phyloP scores from a whole-genome alignment of 371 early-diverging fungal species.

The Mortierella sp. region DNA sequence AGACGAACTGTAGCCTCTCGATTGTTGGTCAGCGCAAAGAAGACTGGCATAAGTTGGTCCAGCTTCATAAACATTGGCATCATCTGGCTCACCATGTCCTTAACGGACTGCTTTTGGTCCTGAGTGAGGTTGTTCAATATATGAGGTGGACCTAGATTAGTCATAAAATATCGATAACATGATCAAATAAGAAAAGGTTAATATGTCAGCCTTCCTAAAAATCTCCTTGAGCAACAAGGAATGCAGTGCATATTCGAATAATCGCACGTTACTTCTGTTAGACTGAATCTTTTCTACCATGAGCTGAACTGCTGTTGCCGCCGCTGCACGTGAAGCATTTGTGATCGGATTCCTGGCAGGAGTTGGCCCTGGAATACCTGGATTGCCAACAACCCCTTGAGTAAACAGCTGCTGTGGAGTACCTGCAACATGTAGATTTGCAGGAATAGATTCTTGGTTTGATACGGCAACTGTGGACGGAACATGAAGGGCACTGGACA shows the following conservation, averaged over 20 bases:
- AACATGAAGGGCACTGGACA: constrained; percentile 15
- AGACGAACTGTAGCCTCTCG: constrained; percentile 63
- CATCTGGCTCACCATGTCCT: constrained; percentile 58
- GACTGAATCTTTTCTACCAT: constrained; percentile 62
- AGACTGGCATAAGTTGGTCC: constrained; percentile 61
- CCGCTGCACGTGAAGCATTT: constrained; percentile 23
- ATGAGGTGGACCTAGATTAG: constrained; percentile 44
- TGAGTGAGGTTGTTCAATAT: constrained; percentile 57
- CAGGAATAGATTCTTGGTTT: constrained; percentile 9
- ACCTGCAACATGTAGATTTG: background rate
- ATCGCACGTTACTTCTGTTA: constrained; percentile 56
- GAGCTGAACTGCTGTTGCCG: constrained; percentile 59
- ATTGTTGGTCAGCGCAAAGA: constrained; percentile 59
- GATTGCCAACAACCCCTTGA: constrained; percentile 6
- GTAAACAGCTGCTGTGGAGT: background rate
- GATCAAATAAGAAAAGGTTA: no score
- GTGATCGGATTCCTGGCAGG: constrained; percentile 14
- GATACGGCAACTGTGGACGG: background rate
- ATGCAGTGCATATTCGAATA: background rate
- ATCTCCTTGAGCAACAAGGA: background rate
- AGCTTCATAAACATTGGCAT: constrained; percentile 63
- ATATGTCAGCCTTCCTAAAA: no score
- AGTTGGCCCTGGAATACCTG: constrained; percentile 1
- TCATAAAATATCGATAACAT: background rate
- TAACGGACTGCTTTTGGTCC: constrained; percentile 63